phyloP scores from a whole-genome alignment of 2,329 filamentous ascomycete genomes.

The Tolypocladium sp. region DNA sequence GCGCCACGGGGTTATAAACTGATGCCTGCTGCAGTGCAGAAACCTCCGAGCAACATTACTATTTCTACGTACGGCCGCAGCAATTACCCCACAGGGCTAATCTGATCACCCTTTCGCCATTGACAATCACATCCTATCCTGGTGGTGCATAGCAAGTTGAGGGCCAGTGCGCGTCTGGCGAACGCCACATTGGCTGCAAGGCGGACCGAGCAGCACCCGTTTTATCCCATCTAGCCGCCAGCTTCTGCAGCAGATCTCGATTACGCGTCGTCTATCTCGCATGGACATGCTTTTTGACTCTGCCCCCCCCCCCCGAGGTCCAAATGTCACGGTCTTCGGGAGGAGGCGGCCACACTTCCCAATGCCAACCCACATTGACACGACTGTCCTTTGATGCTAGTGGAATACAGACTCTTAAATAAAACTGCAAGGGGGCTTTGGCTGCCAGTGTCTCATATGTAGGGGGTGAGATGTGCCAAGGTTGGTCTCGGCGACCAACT shows the following conservation, averaged over 20 bases:
- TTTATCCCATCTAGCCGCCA: neutral
- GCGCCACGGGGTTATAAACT: neutral
- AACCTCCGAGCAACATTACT: neutral
- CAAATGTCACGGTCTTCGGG: neutral
- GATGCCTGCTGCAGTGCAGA: neutral
- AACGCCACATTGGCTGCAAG: neutral
- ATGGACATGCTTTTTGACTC: neutral
- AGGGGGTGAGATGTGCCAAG: neutral
- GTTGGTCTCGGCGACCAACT: neutral
- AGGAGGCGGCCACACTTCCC: neutral
- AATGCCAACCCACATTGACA: neutral
- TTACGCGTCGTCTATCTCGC: neutral
- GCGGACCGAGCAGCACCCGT: neutral
- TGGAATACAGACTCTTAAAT: neutral
- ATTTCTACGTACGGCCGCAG: neutral
- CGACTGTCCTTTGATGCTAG: too few relatives aligned
- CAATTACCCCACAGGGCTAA: neutral
- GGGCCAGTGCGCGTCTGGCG: neutral
- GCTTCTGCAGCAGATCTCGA: neutral
- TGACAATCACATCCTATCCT: neutral
- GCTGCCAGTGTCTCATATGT: neutral
- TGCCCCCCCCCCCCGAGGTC: neutral
- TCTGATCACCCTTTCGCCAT: neutral
- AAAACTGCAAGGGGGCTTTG: neutral
- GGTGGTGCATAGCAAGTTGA: neutral